Conservation (phyloP, 2,329 filamentous ascomycete species). For the Calonectria hawksworthii region DNA sequence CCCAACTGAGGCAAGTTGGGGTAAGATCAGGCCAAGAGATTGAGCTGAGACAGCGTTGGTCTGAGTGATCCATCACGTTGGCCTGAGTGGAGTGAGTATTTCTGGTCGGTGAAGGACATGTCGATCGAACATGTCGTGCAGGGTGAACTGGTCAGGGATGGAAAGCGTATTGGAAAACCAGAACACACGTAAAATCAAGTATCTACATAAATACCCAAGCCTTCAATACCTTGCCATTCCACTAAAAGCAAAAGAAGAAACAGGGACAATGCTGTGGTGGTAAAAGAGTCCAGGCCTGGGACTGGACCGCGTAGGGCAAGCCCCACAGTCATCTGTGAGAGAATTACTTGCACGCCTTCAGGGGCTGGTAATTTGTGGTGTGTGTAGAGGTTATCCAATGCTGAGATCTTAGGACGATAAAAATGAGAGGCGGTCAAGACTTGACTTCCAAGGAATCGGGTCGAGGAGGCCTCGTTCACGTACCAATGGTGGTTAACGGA, state of each 20-base stretch:
- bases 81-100: neutral
- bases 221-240: neutral
- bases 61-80: neutral
- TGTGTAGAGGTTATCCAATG: neutral
- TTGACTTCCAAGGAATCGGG: neutral
- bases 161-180: neutral
- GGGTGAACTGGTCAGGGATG: neutral
- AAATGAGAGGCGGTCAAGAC: neutral
- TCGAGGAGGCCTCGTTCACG: neutral
- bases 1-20: neutral
- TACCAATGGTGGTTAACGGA: neutral
- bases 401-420: neutral
- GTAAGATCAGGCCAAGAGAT: neutral
- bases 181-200: neutral
- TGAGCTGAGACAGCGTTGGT: neutral
- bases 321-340: neutral
- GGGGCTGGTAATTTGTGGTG: too few relatives aligned
- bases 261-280: neutral
- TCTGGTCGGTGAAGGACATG: neutral
- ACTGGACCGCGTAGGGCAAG: too few relatives aligned
- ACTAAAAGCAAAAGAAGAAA: neutral
- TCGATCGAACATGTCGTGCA: neutral
- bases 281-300: neutral
- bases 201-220: neutral
- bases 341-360: neutral